Evolutionary conservation across 371 early-diverging fungal species (phyloP).

Genomic region (Circinella umbellata): DNA sequence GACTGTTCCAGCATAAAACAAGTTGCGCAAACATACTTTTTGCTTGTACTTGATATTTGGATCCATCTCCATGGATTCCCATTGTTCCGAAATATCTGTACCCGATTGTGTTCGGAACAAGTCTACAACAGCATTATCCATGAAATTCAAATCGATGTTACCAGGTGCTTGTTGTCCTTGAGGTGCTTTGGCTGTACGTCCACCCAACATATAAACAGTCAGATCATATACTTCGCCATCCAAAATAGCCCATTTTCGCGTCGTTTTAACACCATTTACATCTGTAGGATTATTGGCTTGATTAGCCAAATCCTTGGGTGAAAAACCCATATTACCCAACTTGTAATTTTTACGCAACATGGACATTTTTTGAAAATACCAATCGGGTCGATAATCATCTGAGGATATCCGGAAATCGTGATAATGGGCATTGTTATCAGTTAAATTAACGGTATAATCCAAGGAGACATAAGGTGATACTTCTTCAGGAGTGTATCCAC

Average conservation of each 20-base stretch:
- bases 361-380: constrained; percentile 56
- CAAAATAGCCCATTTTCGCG: constrained; percentile 57
- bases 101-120: constrained; percentile 64
- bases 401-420: constrained; percentile 44
- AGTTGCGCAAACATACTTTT: constrained; percentile 70
- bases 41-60: constrained; percentile 28
- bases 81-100: constrained; percentile 61
- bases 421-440: constrained; percentile 33
- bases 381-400: constrained; percentile 40
- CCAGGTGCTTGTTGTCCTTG: constrained; percentile 29
- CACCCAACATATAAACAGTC: constrained; percentile 54
- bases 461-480: constrained; percentile 26
- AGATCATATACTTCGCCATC: constrained; percentile 67
- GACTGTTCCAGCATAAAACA: constrained; percentile 82
- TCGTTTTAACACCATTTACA: constrained; percentile 30
- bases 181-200: constrained; percentile 27
- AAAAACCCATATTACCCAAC: constrained; percentile 42
- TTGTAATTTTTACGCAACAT: constrained; percentile 54
- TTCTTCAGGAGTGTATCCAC: constrained; percentile 25
- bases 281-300: constrained; percentile 33
- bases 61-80: constrained; percentile 42
- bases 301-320: constrained; percentile 29
- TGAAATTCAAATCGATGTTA: constrained; percentile 37
- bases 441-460: constrained; percentile 30
- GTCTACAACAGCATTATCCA: constrained; percentile 57